Base-by-base conservation (phyloP, 352 stramenopile genomes). In the Phytophthora foliorum region DNA sequence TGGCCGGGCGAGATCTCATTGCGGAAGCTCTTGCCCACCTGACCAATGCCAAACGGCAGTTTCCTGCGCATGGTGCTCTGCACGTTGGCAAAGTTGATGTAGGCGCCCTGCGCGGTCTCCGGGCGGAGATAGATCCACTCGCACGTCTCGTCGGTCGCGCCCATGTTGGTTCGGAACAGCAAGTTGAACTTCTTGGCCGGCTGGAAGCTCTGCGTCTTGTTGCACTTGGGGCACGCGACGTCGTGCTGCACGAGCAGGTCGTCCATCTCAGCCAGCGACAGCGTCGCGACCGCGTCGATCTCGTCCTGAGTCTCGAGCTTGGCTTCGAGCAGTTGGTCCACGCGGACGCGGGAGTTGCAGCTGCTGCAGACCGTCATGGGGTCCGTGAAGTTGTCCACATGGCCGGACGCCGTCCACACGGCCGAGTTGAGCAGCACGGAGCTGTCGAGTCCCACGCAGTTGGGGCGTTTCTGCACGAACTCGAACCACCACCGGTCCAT, bases 1-100 rank as follows among this genome's bases (percentile, higher is more conserved):
- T 99, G 98, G 7, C 96, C 82, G 0, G 97, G 95, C 11, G 95
- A 99, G 69, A 99, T 99, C 81, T 99, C 97, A 69, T 99, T 99
- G 19, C 97, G 90, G 76, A 99, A 99, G 53, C 96, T 97, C 74
- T 99, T 99, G 63, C 97, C 97, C 74, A 99, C 98, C 69, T 99
- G 97, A 0, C 95, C 97, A 59, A 99, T 97, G 14, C 97, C 97
- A 67, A 99, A 99, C 19, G 97, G 97, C 54, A 97, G 74, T 36
- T 98, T 98, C 72, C 92, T 89, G 32, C 97, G 82, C 71, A 94
- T 94, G 6, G 93, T 96, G 45, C 78, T 90, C 60, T 98, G 84
- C 25, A 98, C 94, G 67, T 98, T 98, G 59, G 96, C 94, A 74
- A 99, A 99, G 75, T 99, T 99, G 68, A 98, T 97, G 83, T 99